Conservation (phyloP, 1,139 yeast genomes). For the Pichia sp. region DNA sequence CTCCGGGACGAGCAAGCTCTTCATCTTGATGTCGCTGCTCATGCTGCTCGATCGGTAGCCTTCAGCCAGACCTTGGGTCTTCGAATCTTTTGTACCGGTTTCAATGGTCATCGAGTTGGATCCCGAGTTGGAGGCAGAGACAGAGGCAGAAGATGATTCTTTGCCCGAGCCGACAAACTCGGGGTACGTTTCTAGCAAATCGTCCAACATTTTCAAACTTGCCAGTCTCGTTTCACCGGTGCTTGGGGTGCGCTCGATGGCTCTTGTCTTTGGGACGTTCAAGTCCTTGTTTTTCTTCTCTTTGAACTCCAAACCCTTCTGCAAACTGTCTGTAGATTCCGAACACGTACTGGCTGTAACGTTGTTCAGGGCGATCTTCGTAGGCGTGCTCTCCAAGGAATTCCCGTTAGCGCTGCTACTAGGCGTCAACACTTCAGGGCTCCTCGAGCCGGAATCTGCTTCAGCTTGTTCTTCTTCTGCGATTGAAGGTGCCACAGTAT, state of each 20-base stretch:
- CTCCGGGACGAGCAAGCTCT: constrained; percentile 4
- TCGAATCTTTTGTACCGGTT: neutral
- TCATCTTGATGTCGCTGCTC: constrained; percentile 9
- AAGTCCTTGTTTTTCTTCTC: neutral
- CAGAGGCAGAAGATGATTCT: neutral
- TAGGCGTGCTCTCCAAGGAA: constrained; percentile 11
- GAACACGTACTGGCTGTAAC: constrained; percentile 9
- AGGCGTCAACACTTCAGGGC: constrained; percentile 8
- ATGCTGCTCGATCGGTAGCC: constrained; percentile 9
- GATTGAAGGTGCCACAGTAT: neutral
- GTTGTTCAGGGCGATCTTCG: constrained; percentile 7
- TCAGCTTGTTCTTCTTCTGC: neutral
- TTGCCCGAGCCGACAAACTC: constrained; percentile 15
- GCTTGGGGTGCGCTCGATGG: neutral
- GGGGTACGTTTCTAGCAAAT: constrained; percentile 22
- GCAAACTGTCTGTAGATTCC: constrained; percentile 12
- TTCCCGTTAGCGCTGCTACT: constrained; percentile 13
- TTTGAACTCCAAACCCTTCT: neutral
- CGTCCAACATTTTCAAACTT: constrained; percentile 25
- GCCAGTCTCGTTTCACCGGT: constrained; percentile 13
- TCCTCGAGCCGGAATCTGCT: neutral
- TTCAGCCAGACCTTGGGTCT: constrained; percentile 1
- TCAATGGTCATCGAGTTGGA: neutral
- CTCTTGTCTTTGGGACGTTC: constrained; percentile 4
- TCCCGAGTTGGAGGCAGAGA: neutral